Conservation (phyloP, 805 yeast species). For the Kodamaea hsintzibuensis region DNA sequence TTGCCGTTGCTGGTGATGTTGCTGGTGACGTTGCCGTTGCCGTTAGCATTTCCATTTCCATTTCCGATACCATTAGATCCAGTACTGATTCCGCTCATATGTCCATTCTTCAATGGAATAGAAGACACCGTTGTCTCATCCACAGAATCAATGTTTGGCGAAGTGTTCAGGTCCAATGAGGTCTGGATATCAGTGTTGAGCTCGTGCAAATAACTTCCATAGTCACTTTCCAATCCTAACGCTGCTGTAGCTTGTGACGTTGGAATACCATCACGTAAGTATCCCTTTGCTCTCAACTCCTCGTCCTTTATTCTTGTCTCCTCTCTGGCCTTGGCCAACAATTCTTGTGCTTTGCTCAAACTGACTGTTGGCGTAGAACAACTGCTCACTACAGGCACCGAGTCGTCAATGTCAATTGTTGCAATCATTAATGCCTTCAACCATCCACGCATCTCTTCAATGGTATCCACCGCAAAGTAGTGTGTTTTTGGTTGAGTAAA, state of each 20-base stretch:
- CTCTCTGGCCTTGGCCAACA: conserved; percentile 80
- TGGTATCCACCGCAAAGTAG: conserved; percentile 90
- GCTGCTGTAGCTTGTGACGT: not conserved
- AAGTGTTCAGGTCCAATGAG: conserved; percentile 28
- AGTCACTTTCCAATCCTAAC: conserved; percentile 11
- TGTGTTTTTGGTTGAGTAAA: conserved; percentile 96
- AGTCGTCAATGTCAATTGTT: conserved; percentile 92
- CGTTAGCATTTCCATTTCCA: not conserved
- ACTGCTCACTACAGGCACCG: conserved; percentile 87
- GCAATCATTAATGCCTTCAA: conserved; percentile 93
- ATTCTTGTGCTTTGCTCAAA: conserved; percentile 79
- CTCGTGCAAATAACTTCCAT: conserved; percentile 13
- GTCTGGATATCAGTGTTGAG: conserved; percentile 20
- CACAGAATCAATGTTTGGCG: conserved; percentile 32
- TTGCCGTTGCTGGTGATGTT: not conserved
- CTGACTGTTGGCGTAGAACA: conserved; percentile 96
- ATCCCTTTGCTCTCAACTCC: conserved; percentile 46
- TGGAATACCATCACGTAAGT: conserved; percentile 25
- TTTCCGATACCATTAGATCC: conserved; percentile 21
- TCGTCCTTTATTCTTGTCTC: conserved; percentile 60
- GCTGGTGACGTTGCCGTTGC: not conserved
- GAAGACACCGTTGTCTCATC: conserved; percentile 37
- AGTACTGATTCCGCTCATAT: conserved; percentile 2
- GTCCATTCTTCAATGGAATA: conserved; percentile 7
- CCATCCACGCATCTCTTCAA: conserved; percentile 93